Percentiles rank a stretch among this genome's conserved stretches.
Conservation (phyloP, 192 early-diverging fungal genomes). For the Coemansia sp. region DNA sequence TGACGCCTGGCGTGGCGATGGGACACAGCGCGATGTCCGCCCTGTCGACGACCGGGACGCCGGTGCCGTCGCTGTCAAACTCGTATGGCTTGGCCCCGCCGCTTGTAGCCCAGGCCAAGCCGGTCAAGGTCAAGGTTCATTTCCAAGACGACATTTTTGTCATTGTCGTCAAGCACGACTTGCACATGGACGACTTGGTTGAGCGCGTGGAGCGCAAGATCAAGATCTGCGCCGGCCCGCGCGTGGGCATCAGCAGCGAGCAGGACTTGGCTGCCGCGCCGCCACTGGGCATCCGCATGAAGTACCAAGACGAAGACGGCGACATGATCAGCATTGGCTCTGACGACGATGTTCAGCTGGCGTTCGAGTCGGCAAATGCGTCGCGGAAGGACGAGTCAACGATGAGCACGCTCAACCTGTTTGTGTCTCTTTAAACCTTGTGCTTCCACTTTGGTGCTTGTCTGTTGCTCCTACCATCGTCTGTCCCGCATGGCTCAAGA, state of each 20-base stretch:
- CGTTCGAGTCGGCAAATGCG: constrained; percentile 67
- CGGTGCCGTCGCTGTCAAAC: constrained; percentile 20
- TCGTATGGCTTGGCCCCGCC: constrained; percentile 15
- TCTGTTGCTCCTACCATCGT: background rate
- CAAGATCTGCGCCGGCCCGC: constrained; percentile 65
- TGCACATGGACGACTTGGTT: constrained; percentile 71
- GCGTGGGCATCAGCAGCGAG: constrained; percentile 51
- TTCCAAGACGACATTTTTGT: constrained; percentile 85
- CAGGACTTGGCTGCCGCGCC: constrained; percentile 39
- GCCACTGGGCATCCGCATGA: constrained; percentile 61
- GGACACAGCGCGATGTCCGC: constrained; percentile 6
- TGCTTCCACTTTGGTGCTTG: background rate
- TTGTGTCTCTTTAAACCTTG: constrained; percentile 22
- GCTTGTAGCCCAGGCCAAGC: constrained; percentile 18
- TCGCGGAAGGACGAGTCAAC: constrained; percentile 32
- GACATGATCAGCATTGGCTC: constrained; percentile 82
- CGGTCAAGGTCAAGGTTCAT: constrained; percentile 81
- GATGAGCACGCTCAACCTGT: constrained; percentile 47
- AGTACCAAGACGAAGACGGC: constrained; percentile 92
- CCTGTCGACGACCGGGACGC: constrained; percentile 23
- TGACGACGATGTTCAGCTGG: constrained; percentile 88
- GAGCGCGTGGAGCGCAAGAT: constrained; percentile 88
- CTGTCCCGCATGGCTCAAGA: background rate
- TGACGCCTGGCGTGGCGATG: constrained; percentile 21
- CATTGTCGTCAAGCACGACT: constrained; percentile 75